Percentiles rank a stretch among this genome's conserved stretches.
These are phyloP conservation scores for Chlorella sp. DNA, from an alignment of 139 green algal species.

Conservation along the genomic window DNA sequence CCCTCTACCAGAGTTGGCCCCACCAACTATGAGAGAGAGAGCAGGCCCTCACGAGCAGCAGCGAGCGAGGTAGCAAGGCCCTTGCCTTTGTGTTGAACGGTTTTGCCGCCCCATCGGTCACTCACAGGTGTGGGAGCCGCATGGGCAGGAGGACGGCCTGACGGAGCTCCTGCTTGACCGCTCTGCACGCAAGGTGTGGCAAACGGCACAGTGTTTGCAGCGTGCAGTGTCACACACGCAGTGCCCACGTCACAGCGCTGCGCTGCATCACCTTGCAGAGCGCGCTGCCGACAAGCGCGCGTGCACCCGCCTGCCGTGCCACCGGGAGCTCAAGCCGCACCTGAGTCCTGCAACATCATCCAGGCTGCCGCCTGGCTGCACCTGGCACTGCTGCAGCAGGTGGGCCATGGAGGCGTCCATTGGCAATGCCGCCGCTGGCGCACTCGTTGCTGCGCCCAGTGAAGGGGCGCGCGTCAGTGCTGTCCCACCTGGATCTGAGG, in stretches of 20 bases:
- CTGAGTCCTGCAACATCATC: neutral
- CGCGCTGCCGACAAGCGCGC: neutral
- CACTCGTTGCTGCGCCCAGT: too few species aligned
- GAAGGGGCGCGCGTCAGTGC: too few species aligned
- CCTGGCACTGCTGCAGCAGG: neutral
- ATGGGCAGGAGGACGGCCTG: conserved; percentile 48
- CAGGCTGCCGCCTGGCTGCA: neutral
- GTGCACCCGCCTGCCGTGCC: neutral
- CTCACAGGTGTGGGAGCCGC: conserved; percentile 41
- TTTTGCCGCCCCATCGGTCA: neutral
- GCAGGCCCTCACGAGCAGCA: neutral
- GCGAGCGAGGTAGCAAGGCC: neutral
- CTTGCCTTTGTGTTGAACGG: neutral
- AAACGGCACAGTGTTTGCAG: too few species aligned
- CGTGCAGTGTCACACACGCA: too few species aligned
- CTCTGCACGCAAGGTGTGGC: conserved; percentile 8
- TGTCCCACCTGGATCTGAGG: too few species aligned
- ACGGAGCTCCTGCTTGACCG: conserved; percentile 40
- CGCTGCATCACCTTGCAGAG: too few species aligned
- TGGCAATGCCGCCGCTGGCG: too few species aligned
- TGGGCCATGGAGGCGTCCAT: too few species aligned
- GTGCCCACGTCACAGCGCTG: too few species aligned
- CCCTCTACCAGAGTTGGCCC: too few species aligned
- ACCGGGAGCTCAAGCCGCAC: neutral
- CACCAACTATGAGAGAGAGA: too few species aligned